Evolutionary conservation across 331 rosid genomes (phyloP), one percentile per base, ranked within the genome.

Genomic region (Telfairia occidentalis): DNA sequence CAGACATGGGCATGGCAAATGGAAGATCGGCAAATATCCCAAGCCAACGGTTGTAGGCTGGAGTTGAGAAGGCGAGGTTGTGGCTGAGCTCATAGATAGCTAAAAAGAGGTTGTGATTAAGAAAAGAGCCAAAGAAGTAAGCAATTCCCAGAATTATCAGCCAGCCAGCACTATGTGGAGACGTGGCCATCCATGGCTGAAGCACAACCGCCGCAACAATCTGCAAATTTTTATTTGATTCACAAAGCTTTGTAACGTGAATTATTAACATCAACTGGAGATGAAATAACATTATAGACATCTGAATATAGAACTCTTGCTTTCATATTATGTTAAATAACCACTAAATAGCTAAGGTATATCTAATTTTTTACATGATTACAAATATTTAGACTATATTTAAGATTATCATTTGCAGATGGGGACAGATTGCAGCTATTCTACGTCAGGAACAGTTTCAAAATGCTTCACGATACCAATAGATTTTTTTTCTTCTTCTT

Each of bases 41-140:
- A 0, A 94, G 92, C 96, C 90, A 91, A 63, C 89, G 88, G 80
- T 94, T 94, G 83, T 64, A 81, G 74, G 52, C 83, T 2, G 97
- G 97, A 48, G 85, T 84, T 29, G 95, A 87, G 87, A 94, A 94
- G 80, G 98, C 95, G 7, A 94, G 95, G 82, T 91, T 94, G 89
- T 91, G 98, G 73, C 96, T 89, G 76, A 91, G 89, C 83, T 93
- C 98, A 72, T 94, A 97, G 83, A 94, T 91, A 42, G 96, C 98
- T 79, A 94, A 81, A 85, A 91, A 94, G 59, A 94, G 96, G 71
- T 91, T 91, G 88, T 94, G 98, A 81, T 91, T 94, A 77, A 94
- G 91, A 83, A 94, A 89, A 71, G 98, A 87, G 48, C 98, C 97
- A 26, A 94, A 94, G 86, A 87, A 94, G 83, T 94, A 94, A 71